These are phyloP conservation scores for Apiotrichum gamsii DNA, from an alignment of 1,284 basidiomycete species.

Conservation along the genomic window DNA sequence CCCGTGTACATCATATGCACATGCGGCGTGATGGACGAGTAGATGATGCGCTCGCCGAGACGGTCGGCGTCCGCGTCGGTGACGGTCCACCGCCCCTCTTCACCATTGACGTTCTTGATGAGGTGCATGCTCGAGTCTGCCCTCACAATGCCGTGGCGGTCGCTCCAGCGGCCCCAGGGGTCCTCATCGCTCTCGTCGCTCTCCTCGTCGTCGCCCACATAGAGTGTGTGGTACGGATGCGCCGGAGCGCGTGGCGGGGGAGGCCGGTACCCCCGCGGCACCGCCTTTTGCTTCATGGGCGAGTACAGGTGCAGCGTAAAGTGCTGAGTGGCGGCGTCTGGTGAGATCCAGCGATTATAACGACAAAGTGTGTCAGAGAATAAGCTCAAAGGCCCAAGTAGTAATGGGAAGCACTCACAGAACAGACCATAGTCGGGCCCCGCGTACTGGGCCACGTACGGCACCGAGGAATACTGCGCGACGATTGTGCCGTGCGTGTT, in stretches of 20 bases:
- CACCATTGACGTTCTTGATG: constrained; percentile 70
- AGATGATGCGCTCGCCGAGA: constrained; percentile 90
- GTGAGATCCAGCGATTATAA: constrained; percentile 27
- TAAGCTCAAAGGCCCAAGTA: constrained; percentile 8
- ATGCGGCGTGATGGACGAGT: constrained; percentile 73
- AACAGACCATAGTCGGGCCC: constrained; percentile 38
- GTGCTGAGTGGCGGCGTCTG: constrained; percentile 55
- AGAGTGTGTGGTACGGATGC: no score
- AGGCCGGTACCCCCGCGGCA: no score
- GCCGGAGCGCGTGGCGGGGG: no score
- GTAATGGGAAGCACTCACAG: constrained; percentile 18
- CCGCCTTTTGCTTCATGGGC: constrained; percentile 45
- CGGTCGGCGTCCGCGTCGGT: constrained; percentile 90
- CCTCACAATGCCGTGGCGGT: constrained; percentile 3
- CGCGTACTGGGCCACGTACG: constrained; percentile 91
- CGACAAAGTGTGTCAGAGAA: constrained; percentile 35
- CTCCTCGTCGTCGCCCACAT: no score
- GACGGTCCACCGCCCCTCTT: constrained; percentile 77
- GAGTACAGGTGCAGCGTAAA: constrained; percentile 85
- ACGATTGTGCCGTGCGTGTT: constrained; percentile 84
- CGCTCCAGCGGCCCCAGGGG: constrained; percentile 13
- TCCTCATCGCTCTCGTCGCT: constrained; percentile 44
- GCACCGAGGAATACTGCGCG: constrained; percentile 68
- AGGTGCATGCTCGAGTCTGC: constrained; percentile 62
- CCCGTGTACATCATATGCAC: constrained; percentile 80